Base-by-base conservation (phyloP, 768 basidiomycete species). In the Rhodotorula kratochvilovae region DNA sequence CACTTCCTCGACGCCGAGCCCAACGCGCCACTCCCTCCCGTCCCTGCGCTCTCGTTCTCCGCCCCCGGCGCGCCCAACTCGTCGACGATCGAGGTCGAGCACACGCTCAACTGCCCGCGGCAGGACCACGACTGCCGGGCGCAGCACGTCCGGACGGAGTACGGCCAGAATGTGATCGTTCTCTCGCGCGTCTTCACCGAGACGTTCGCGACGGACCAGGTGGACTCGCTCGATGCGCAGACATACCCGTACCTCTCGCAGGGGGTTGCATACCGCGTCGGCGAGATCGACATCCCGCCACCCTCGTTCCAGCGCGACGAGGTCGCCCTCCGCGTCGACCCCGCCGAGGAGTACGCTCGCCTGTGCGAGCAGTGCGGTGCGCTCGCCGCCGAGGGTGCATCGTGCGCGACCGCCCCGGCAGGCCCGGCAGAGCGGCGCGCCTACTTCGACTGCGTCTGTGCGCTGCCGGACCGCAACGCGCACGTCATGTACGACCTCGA, bases 81-180 rank as follows among this genome's bases (percentile, higher is more conserved):
- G 29, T 67, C 69, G 16, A 17, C 19, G 8, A 69, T 63, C 58
- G 64, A 58, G 21, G 11, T 70, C 51, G 66, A 61, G 13, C 58
- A 75, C 57, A 53, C 71, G 15, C 70, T 64, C 58, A 72, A 75
- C 50, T 75, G 74, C 50, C 74, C 74, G 29, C 69, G 70, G 2
- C 74, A 75, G 25, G 27, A 31, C 2, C 62, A 75, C 65, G 67
- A 72, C 48, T 75, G 74, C 67, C 51, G 45, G 2, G 5, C 42
- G 2, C 58, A 54, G 5, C 68, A 58, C 48, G 36, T 39, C 23
- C 27, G 56, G 15, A 62, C 63, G 25, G 63, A 72, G 29, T 66
- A 61, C 42, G 71, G 71, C n/a, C 63, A 62, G 31, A 63, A 67
- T 15, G 71, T 72, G 46, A 7, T 56, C 27, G 53, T 68, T 16